Conservation (phyloP, 352 stramenopile species). For the Saprolegnia parasitica region DNA sequence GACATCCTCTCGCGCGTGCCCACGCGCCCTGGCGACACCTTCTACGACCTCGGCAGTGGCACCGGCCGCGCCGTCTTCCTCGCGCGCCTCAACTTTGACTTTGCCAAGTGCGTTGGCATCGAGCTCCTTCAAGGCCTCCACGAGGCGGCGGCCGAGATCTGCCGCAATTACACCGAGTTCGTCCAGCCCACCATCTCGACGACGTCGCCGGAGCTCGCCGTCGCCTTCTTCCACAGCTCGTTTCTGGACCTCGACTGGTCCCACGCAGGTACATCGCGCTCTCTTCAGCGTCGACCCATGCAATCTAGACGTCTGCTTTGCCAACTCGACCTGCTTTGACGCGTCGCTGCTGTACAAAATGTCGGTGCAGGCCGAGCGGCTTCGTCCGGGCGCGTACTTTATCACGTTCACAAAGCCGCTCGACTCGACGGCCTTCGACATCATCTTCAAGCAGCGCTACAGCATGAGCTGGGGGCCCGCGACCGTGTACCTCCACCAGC, state of each 20-base stretch:
- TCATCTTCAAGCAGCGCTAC: constrained; percentile 40
- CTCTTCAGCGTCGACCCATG: neutral
- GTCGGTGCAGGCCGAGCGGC: constrained; percentile 31
- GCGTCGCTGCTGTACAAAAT: constrained; percentile 37
- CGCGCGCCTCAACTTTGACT: constrained; percentile 43
- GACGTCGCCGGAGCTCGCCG: neutral
- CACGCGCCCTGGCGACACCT: constrained; percentile 28
- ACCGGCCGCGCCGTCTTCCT: constrained; percentile 43
- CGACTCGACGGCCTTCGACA: constrained; percentile 34
- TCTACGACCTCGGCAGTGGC: constrained; percentile 52
- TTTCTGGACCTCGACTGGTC: constrained; percentile 40
- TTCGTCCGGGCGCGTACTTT: constrained; percentile 38
- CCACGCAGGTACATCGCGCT: constrained; percentile 30
- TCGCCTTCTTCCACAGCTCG: constrained; percentile 26
- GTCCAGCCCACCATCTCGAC: constrained; percentile 10
- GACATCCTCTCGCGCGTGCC: constrained; percentile 34
- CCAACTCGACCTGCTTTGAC: constrained; percentile 53
- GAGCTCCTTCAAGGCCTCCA: constrained; percentile 43
- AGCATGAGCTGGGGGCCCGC: constrained; percentile 42
- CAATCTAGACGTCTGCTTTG: constrained; percentile 32
- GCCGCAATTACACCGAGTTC: constrained; percentile 27
- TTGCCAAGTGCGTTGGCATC: constrained; percentile 40
- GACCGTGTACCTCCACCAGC: constrained; percentile 38
- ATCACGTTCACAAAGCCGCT: constrained; percentile 44
- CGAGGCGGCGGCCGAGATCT: constrained; percentile 32